Conservation (phyloP, 345 rosid species). For the Draba incana region DNA sequence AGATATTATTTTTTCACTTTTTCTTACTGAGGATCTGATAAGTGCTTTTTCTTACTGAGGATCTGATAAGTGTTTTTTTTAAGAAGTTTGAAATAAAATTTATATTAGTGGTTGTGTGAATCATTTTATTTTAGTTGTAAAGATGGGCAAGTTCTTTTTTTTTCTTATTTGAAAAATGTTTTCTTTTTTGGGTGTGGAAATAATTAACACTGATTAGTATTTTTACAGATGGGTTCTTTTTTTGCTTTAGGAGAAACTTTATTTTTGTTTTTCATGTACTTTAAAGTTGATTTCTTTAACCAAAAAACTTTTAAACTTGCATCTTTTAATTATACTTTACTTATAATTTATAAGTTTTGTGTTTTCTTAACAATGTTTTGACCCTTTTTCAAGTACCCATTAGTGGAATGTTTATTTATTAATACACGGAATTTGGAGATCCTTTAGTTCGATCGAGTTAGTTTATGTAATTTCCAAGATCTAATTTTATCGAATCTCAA, state of each 20-base stretch:
- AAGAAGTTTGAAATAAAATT: neutral
- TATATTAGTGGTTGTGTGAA: no score
- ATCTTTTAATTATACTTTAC: conserved; percentile 8
- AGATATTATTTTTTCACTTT: neutral
- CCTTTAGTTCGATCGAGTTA: conserved; percentile 27
- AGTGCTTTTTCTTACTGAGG: neutral
- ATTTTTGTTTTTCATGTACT: neutral
- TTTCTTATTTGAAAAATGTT: neutral
- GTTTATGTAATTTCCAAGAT: conserved; percentile 10
- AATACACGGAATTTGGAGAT: conserved; percentile 32
- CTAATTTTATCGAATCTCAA: conserved; percentile 21
- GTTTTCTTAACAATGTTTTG: conserved; percentile 8
- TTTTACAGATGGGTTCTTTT: conserved; percentile 32
- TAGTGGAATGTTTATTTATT: conserved; percentile 3
- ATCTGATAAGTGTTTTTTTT: conserved; percentile 5
- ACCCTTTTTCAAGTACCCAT: conserved; percentile 27
- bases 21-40: neutral
- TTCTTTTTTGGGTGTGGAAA: neutral
- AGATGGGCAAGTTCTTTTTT: neutral
- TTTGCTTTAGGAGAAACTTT: conserved; percentile 19
- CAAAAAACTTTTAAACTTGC: conserved; percentile 1
- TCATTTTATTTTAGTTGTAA: no score
- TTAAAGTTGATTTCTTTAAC: conserved; percentile 17
- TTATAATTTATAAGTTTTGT: conserved; percentile 4
- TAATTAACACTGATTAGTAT: neutral